Conservation (phyloP, 768 basidiomycete species). For the Omphalotus guepiniiformis region DNA sequence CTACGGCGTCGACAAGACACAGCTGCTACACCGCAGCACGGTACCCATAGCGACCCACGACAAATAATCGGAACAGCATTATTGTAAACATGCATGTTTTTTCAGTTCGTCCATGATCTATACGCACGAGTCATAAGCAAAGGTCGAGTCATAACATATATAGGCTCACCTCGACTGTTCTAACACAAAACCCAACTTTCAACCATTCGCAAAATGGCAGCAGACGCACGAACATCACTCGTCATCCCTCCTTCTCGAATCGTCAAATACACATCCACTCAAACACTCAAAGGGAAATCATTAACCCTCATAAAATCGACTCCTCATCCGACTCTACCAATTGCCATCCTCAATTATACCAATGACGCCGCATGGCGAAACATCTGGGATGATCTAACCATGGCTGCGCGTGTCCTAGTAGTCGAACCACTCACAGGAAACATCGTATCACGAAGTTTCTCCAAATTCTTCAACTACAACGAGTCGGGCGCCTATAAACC, state of each 20-base stretch:
- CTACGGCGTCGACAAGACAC: no score
- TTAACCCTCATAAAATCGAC: conserved; percentile 11
- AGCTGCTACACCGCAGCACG: no score
- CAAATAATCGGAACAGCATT: no score
- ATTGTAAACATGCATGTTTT: no score
- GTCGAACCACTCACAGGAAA: conserved; percentile 6
- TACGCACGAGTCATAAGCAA: no score
- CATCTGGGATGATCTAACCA: conserved; percentile 6
- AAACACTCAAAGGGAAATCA: background rate
- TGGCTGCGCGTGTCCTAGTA: conserved; percentile 9
- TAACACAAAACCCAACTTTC: no score
- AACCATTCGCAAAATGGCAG: no score
- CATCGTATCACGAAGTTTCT: conserved; percentile 10
- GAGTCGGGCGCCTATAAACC: conserved; percentile 10
- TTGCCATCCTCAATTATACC: conserved; percentile 11
- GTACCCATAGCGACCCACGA: no score
- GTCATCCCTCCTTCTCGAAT: background rate
- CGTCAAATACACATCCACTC: background rate
- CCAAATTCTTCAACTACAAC: conserved; percentile 13
- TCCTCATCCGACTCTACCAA: conserved; percentile 9
- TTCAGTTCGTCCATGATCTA: no score
- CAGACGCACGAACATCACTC: background rate
- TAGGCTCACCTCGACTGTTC: no score
- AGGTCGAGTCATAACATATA: no score
- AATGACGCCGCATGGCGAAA: background rate